These are phyloP conservation scores for Ganoderma resinaceum DNA, from an alignment of 1,284 basidiomycete species.

Conservation along the genomic window DNA sequence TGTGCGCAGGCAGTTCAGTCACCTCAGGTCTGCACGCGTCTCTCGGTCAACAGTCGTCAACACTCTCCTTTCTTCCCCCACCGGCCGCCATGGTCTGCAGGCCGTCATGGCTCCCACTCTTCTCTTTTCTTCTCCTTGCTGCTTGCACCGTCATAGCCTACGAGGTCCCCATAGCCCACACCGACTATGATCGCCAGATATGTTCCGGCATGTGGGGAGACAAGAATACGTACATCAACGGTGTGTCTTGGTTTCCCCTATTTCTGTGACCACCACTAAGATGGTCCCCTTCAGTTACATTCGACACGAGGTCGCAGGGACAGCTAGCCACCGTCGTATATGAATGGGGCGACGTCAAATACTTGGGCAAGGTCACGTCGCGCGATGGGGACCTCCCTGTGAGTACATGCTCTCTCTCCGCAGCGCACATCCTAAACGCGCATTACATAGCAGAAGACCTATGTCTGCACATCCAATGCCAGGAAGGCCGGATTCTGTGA, in stretches of 20 bases:
- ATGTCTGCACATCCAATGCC: conserved; percentile 86
- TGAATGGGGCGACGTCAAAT: conserved; percentile 90
- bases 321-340: conserved; percentile 95
- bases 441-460: conserved; percentile 77
- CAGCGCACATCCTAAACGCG: conserved; percentile 23
- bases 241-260: conserved; percentile 51
- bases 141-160: conserved; percentile 50
- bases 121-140: conserved; percentile 30
- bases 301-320: conserved; percentile 83
- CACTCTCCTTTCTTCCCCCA: conserved; percentile 33
- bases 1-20: background rate
- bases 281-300: conserved; percentile 66
- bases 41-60: conserved; percentile 37
- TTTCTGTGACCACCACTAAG: background rate
- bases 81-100: conserved; percentile 42
- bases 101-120: conserved; percentile 34
- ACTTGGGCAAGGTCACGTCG: conserved; percentile 80
- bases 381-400: conserved; percentile 72
- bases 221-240: conserved; percentile 83
- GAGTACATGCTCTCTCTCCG: conserved; percentile 42
- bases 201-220: conserved; percentile 96
- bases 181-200: conserved; percentile 85
- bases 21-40: conserved; percentile 17
- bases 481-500: conserved; percentile 76
- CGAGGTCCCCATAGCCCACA: conserved; percentile 71